Evolutionary conservation across 1,284 basidiomycete genomes (phyloP), one percentile per base, ranked within the genome.

Genomic region (Cutaneotrichosporon cutaneum): DNA sequence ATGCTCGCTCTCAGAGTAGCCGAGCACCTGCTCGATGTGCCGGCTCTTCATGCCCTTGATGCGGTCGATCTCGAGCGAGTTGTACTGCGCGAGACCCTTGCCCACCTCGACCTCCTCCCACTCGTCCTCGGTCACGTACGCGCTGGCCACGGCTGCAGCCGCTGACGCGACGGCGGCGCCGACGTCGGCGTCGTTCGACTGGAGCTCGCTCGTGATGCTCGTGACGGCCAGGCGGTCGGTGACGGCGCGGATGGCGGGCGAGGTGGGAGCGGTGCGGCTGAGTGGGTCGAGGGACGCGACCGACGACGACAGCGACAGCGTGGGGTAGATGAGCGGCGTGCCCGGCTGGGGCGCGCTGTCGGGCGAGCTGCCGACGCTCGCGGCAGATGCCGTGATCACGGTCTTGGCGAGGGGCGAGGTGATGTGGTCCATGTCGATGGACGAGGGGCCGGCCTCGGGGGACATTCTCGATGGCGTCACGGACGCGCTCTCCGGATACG

Each of bases 1-100:
- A 80, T 98, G 93, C 74, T 97, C 94, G 36, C 92, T 92, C 75
- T 98, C 95, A 21, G 90, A 90, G 77, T 97, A 97, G 0, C 93
- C 95, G 44, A 99, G 80, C 10, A 93, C 75, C 65, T 88, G 85
- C 16, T 88, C 82, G 48, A 98, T 88, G 62, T 90, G 85, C 0
- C 91, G 88, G 70, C 94, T 95, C 77, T 93, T 91, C 71, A 90
- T 75, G 1, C 95, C 94, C 76, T 92, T 94, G 63, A 98, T 89
- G 63, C 88, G 85, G 60, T 86, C 84, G 66, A 97, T 94, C 78
- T 98, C 94, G 48, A 87, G 88, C 48, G 90, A 95, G 73, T 96
- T 98, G 76, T 97, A 99, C 80, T 95, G 97, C 11, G 92, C 92
- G 50, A 98, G 81, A 0, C 95, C 96, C 48, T 94, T 85, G 0